Evolutionary conservation across 164 flowering plant species (phyloP), one percentile per base, ranked within the genome.

Genomic region (Aristolochia fimbriata): DNA sequence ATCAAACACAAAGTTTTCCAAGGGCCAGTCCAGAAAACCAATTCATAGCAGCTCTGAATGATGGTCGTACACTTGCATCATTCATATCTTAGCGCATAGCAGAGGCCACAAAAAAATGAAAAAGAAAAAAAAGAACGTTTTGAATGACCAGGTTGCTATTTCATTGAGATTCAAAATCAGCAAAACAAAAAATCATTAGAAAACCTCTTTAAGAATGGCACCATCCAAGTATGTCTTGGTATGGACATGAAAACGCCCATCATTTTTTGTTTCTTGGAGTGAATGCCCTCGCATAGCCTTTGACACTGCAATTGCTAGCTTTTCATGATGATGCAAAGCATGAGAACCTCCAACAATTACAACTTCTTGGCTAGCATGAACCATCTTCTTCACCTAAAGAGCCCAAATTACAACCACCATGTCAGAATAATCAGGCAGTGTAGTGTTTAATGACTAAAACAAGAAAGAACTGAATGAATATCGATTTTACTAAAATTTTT

Each of bases 211-310:
- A 48, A 93, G 96, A 60, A 90, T 76, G 65, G 97, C 91, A 70
- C 95, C 99, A 80, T 93, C 97, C 67, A 93, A 68, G 68, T 81
- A 93, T 58, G 88, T 90, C 74, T 80, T 88, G 21, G 96, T 90
- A 66, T 80, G 96, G 70, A 93, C 97, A 78, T 88, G 99, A 63
- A 93, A 93, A 54, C 93, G 92, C 8, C 99, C 99, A 80, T 93
- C 97, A 50, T 78, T 86, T 73, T 86, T 88, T 45, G 99, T 93
- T 74, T 90, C 99, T 67, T 93, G 99, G 57, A 93, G 69, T 52
- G 99, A 93, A 76, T 90, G 97, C 52, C 95, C 80, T 11, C 96
- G 77, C 92, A 84, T 88, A 62, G 99, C 94, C 73, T 93, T 90
- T 59, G 97, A 86, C 70, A 93, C 91, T 63, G 97, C 96, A 74